phyloP scores from a whole-genome alignment of 2,329 filamentous ascomycete species.

The Verticillium dahliae region DNA sequence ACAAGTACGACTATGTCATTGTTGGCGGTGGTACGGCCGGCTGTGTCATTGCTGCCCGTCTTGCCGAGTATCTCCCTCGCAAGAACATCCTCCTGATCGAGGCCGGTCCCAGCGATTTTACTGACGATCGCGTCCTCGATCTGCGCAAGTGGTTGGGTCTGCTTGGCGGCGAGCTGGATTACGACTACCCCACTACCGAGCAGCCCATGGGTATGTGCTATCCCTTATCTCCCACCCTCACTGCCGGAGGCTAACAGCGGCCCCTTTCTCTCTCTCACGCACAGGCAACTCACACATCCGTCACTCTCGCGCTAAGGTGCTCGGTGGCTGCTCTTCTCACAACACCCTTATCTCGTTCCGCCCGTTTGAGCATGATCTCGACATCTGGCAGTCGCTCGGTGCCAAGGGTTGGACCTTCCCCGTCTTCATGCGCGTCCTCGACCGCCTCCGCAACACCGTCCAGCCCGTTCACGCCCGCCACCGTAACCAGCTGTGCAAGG shows the following conservation, averaged over 20 bases:
- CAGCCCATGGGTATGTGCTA: slow-evolving; percentile 63
- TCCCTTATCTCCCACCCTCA: neutral
- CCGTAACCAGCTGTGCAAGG: slow-evolving; percentile 84
- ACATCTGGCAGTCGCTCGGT: slow-evolving; percentile 76
- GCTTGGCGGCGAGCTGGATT: slow-evolving; percentile 82
- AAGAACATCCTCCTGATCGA: slow-evolving; percentile 80
- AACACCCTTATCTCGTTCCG: slow-evolving; percentile 93
- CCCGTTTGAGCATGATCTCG: slow-evolving; percentile 81
- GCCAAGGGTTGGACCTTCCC: slow-evolving; percentile 84
- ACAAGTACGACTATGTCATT: slow-evolving; percentile 77
- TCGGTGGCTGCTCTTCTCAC: slow-evolving; percentile 88
- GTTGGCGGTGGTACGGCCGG: slow-evolving; percentile 82
- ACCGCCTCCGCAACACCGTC: slow-evolving; percentile 83
- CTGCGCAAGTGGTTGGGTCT: slow-evolving; percentile 82
- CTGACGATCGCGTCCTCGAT: slow-evolving; percentile 79
- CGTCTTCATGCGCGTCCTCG: slow-evolving; percentile 72
- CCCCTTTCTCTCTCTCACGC: slow-evolving; percentile 8
- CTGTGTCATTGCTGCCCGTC: slow-evolving; percentile 74
- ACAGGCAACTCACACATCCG: slow-evolving; percentile 83
- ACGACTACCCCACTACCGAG: slow-evolving; percentile 83
- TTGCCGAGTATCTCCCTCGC: slow-evolving; percentile 76
- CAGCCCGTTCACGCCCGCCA: slow-evolving; percentile 82
- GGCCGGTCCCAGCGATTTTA: slow-evolving; percentile 82
- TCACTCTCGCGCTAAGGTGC: slow-evolving; percentile 85
- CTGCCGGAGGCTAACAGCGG: neutral